Evolutionary conservation across 208 protist species (phyloP).

Genomic region (Wallacemonas collosoma): DNA sequence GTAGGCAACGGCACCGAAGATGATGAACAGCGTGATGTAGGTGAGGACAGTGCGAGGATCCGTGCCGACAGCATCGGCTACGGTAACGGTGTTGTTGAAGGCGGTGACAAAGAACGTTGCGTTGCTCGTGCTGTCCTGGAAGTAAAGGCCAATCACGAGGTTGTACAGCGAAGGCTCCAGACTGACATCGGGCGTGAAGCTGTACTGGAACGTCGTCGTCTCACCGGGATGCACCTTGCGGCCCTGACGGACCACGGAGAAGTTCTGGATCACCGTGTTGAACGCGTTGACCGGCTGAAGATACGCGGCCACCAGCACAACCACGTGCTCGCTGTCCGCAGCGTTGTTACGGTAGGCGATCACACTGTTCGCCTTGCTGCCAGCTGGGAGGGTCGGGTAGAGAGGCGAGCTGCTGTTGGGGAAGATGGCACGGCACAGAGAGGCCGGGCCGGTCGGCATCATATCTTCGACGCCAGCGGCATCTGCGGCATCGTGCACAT

Average conservation of each 20-base stretch:
- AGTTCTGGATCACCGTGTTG: constrained; percentile 81
- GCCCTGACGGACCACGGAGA: constrained; percentile 80
- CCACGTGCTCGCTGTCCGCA: constrained; percentile 26
- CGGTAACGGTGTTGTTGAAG: constrained; percentile 76
- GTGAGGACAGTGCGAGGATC: constrained; percentile 86
- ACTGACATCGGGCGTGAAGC: constrained; percentile 63
- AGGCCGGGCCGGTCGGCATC: constrained; percentile 2
- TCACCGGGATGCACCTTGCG: constrained; percentile 61
- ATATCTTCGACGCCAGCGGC: not conserved
- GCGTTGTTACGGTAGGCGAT: constrained; percentile 80
- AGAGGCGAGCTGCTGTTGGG: constrained; percentile 39
- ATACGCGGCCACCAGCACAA: constrained; percentile 61
- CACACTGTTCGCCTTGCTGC: constrained; percentile 38
- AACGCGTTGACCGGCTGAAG: constrained; percentile 49
- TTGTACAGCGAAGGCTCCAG: constrained; percentile 86
- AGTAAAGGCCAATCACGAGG: constrained; percentile 81
- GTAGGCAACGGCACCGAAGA: constrained; percentile 62
- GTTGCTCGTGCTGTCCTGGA: constrained; percentile 62
- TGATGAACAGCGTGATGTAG: constrained; percentile 73
- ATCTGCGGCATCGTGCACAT: constrained; percentile 21
- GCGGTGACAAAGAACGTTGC: constrained; percentile 61
- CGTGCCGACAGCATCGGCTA: constrained; percentile 67
- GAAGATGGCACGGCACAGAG: constrained; percentile 60
- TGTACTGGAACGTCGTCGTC: constrained; percentile 80
- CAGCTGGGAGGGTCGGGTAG: constrained; percentile 52